phyloP scores from a whole-genome alignment of 2,329 filamentous ascomycete genomes.

The Ophiosphaerella korrae region DNA sequence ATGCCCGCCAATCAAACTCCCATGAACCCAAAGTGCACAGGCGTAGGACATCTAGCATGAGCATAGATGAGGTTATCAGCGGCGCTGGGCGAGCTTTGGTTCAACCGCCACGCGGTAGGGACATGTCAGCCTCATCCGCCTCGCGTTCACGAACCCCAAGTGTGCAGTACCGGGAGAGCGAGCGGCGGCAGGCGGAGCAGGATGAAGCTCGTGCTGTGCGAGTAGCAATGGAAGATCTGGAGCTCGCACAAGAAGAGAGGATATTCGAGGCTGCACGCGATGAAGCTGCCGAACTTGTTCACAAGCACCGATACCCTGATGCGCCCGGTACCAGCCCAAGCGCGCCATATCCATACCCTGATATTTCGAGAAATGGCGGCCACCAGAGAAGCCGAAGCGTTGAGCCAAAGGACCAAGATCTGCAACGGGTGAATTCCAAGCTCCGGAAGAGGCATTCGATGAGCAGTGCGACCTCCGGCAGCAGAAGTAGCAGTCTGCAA shows the following conservation, averaged over 20 bases:
- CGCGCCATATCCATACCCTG: conserved; percentile 60
- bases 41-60: conserved; percentile 37
- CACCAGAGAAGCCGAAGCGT: conserved; percentile 63
- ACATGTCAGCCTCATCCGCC: conserved; percentile 42
- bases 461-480: conserved; percentile 37
- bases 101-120: conserved; percentile 50
- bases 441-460: conserved; percentile 44
- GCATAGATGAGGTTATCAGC: conserved; percentile 33
- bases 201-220: conserved; percentile 74
- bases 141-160: conserved; percentile 60
- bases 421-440: conserved; percentile 41
- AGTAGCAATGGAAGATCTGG: conserved; percentile 75
- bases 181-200: conserved; percentile 79
- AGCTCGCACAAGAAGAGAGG: conserved; percentile 66
- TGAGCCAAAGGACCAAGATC: conserved; percentile 35
- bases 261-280: conserved; percentile 74
- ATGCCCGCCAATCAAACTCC: conserved; percentile 21
- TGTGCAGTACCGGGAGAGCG: conserved; percentile 71
- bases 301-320: conserved; percentile 73
- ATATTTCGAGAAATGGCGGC: conserved; percentile 68
- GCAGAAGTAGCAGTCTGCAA: conserved; percentile 47
- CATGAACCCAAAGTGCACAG: conserved; percentile 34
- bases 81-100: conserved; percentile 40
- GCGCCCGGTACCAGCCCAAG: conserved; percentile 64
- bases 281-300: conserved; percentile 80